Conservation (phyloP, 495 filamentous ascomycete genomes). For the Astrothelium macrocarpum region DNA sequence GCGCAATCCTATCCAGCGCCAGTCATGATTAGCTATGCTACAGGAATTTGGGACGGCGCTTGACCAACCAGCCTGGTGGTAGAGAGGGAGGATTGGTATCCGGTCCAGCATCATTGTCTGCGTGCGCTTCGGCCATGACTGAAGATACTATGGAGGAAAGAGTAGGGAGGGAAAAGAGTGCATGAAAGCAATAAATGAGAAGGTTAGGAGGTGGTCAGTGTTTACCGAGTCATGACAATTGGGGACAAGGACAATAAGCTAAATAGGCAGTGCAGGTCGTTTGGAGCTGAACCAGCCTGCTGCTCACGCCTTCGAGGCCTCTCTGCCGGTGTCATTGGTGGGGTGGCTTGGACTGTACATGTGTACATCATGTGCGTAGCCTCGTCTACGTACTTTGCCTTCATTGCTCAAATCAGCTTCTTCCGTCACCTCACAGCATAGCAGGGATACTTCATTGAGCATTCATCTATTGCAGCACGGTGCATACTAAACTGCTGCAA, state of each 20-base stretch:
- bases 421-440: no score
- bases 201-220: background rate
- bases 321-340: background rate
- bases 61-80: slow-evolving; percentile 24
- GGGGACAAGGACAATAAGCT: background rate
- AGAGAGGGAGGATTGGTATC: slow-evolving; percentile 20
- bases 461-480: no score
- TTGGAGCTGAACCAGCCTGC: background rate
- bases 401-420: background rate
- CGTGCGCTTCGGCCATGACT: background rate
- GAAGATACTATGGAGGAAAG: background rate
- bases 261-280: background rate
- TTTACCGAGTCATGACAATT: background rate
- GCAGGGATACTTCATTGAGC: no score
- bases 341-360: background rate
- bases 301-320: background rate
- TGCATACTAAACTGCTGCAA: no score
- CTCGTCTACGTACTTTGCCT: background rate
- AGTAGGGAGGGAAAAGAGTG: background rate
- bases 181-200: background rate
- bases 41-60: background rate
- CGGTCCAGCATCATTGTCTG: slow-evolving; percentile 16
- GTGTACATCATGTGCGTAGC: background rate
- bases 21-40: background rate
- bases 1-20: slow-evolving; percentile 19